Evolutionary conservation across 2,329 filamentous ascomycete genomes (phyloP), one percentile per base, ranked within the genome.

Genomic region (Trichoderma koningii): DNA sequence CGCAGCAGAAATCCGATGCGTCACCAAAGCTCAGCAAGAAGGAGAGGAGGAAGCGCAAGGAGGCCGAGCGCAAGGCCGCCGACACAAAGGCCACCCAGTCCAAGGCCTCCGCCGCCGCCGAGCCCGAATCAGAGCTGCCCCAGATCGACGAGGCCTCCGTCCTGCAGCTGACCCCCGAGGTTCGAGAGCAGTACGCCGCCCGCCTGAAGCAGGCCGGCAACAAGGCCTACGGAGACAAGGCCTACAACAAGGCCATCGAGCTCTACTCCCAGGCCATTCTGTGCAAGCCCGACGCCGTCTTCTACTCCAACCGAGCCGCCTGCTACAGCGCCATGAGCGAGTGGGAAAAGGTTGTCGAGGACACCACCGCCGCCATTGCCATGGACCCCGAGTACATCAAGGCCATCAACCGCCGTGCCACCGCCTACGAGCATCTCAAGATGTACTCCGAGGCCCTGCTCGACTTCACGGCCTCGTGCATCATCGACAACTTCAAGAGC

Each of bases 401-500:
- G 84, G 95, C 95, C 41, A 84, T 99, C 72, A 99, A 99, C 85
- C 90, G 95, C 74, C 88, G 95, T 73, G 95, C 95, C 64, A 96
- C 96, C 75, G 95, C 95, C 65, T 99, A 98, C 79, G 95, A 99
- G 80, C 91, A 97, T 77, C 87, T 95, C 51, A 89, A 89, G 73
- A 90, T 89, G 79, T 97, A 90, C 82, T 95, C 93, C 77, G 94
- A 98, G 76, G 94, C 95, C 52, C 88, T 99, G 9, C 86, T 99
- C 69, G 95, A 99, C 80, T 98, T 96, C 81, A 99, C 95, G 9
- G 95, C 95, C 66, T 97, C 94, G 80, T 99, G 95, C 82, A 99
- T 99, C 77, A 97, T 99, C 76, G 95, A 99, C 76, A 91, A 91
- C 68, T 99, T 99, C 85, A 90, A 91, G 80, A 98, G 95, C 77